A percentile compares a stretch with the other conserved stretches of the same genome.
Conservation (phyloP, 169 alveolate genomes). For the Perkinsus olseni region DNA sequence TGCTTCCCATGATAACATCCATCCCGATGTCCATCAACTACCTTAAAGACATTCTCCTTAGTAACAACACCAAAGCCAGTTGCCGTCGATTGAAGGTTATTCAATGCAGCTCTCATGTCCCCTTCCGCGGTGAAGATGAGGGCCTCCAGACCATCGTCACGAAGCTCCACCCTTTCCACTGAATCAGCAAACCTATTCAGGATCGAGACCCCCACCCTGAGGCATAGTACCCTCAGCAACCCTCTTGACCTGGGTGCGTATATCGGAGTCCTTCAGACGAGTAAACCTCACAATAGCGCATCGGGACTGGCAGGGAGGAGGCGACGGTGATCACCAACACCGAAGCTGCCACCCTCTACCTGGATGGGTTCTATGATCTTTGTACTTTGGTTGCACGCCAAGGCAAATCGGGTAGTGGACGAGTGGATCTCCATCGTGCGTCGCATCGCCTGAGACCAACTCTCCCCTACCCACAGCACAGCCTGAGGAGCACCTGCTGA, state of each 20-base stretch:
- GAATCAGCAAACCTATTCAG: no score
- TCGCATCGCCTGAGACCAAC: slow-evolving; percentile 73
- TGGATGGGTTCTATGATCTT: slow-evolving; percentile 98
- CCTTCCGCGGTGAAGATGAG: slow-evolving; percentile 91
- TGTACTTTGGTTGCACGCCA: slow-evolving; percentile 97
- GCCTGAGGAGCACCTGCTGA: slow-evolving; percentile 66
- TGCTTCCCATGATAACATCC: no score
- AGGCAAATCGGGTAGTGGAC: slow-evolving; percentile 93
- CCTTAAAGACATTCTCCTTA: slow-evolving; percentile 89
- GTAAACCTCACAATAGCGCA: slow-evolving; percentile 96
- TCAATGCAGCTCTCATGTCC: slow-evolving; percentile 82
- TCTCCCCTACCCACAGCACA: neutral
- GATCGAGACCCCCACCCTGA: no score
- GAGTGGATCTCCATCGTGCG: slow-evolving; percentile 95
- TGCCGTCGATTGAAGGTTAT: slow-evolving; percentile 90
- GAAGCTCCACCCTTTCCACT: slow-evolving; percentile 52
- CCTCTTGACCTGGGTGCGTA: slow-evolving; percentile 8
- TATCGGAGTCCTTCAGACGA: slow-evolving; percentile 83
- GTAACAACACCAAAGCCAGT: slow-evolving; percentile 87
- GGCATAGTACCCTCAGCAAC: no score
- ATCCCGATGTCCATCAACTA: neutral
- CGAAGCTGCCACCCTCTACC: neutral
- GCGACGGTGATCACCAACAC: no score
- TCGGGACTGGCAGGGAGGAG: slow-evolving; percentile 62
- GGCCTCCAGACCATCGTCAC: slow-evolving; percentile 87